Base-by-base conservation (phyloP, 1,284 basidiomycete species). In the Macrocystidia cucumis region DNA sequence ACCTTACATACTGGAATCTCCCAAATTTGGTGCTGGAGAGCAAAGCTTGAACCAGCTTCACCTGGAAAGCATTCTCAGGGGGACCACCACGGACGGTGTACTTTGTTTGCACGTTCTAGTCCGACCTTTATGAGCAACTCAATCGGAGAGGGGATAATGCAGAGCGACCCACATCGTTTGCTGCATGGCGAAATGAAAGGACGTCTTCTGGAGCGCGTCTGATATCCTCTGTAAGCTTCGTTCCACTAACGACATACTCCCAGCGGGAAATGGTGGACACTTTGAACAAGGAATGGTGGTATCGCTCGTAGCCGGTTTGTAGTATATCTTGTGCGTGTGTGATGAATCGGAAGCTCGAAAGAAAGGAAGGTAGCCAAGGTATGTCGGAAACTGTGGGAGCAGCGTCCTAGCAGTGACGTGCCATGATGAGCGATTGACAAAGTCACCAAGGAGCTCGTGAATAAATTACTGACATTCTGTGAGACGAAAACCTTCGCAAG, bases 181-280 rank as follows among this genome's bases (percentile, higher is more conserved):
- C 25, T 11, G 52, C 55, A 6, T 49, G 52, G 7, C 41, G 24
- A 33, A 60, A 55, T 4, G 56, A 59, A 1, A 64, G 41, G 5
- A 49, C 47, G 5, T 60, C 50, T 16, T 62, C 60, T 2, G 48
- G 48, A 1, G 57, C 53, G 23, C 44, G 52, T 5, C 54, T 50
- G 4, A 65, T 39, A 29, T 65, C 62, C 2, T 63, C 57, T 2
- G 60, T 48, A 35, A 59, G 47, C 29, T 56, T 35, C 1, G 48
- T 43, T 3, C 50, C 54, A n/a, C 47, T 52, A 13, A 61, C 48
- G 4, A 64, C 40, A 19, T 63, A 43, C 2, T 49, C 35, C 60
- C 57, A 65, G 2, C 42, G 37, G 28, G 46, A 46, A 3, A 55
- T 37, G n/a, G 48, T 35, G 1, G 59, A 47, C 4, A 63, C 40